Evolutionary conservation across 228 moss, liverwort and hornwort species (phyloP).

Genomic region (Sphagnum magellanicum): DNA sequence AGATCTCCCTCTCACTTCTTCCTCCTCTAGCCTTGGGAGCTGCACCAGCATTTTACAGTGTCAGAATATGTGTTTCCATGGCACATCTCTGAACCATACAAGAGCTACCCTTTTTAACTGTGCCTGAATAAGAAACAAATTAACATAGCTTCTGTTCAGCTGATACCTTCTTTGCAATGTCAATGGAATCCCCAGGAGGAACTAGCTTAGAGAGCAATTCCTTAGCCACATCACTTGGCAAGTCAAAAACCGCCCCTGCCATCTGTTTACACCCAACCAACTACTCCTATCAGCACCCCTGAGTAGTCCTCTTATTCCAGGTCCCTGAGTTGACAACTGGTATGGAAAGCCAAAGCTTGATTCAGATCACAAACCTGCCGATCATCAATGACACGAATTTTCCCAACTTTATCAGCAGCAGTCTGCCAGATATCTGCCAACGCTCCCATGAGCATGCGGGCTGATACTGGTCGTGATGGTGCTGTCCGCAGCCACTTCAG

Average conservation of each 20-base stretch:
- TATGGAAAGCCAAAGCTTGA: no score
- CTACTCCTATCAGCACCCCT: neutral
- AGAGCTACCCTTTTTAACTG: no score
- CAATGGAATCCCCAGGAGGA: constrained; percentile 45
- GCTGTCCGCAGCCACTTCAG: constrained; percentile 49
- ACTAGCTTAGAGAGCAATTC: constrained; percentile 47
- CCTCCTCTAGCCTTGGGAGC: constrained; percentile 71
- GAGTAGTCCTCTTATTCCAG: no score
- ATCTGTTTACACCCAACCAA: constrained; percentile 14
- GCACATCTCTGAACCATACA: no score
- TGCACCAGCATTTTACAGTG: constrained; percentile 10
- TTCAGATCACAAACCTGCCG: constrained; percentile 19
- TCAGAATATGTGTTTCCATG: no score
- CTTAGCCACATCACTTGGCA: constrained; percentile 74
- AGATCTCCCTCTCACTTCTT: constrained; percentile 45
- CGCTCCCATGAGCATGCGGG: constrained; percentile 61
- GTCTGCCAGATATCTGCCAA: constrained; percentile 65
- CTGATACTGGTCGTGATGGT: constrained; percentile 34
- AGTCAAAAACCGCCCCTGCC: constrained; percentile 81
- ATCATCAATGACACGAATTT: constrained; percentile 70
- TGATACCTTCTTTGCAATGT: constrained; percentile 61
- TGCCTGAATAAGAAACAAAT: no score
- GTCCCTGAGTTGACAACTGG: no score
- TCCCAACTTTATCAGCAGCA: constrained; percentile 71
- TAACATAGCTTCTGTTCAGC: neutral